These are phyloP conservation scores for Daldinia grandis DNA, from an alignment of 495 filamentous ascomycete genomes.

Conservation along the genomic window DNA sequence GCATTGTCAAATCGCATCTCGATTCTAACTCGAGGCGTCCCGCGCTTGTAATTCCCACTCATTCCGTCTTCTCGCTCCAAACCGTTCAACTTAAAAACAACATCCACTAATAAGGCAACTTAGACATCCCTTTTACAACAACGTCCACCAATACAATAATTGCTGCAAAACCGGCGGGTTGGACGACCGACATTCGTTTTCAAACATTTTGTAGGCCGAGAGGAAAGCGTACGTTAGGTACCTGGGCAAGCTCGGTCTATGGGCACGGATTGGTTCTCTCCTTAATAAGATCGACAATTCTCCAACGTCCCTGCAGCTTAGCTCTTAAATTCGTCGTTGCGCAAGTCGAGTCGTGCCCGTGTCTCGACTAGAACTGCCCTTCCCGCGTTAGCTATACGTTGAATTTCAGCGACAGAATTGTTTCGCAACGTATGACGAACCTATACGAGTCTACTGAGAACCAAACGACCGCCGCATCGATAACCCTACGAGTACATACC, in stretches of 20 bases:
- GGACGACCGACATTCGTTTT: constrained; percentile 39
- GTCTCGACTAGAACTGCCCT: constrained; percentile 24
- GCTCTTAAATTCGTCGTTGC: constrained; percentile 20
- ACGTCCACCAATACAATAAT: constrained; percentile 4
- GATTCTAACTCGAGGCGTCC: constrained; percentile 29
- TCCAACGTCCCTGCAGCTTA: constrained; percentile 26
- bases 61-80: constrained; percentile 18
- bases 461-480: constrained; percentile 17
- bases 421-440: constrained; percentile 11
- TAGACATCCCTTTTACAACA: constrained; percentile 28
- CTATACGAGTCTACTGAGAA: constrained; percentile 26
- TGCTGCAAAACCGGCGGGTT: constrained; percentile 18
- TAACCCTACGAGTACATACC: constrained; percentile 2
- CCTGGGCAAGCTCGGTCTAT: constrained; percentile 7
- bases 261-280: constrained; percentile 31
- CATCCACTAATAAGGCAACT: constrained; percentile 16
- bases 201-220: constrained; percentile 12
- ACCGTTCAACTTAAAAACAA: constrained; percentile 17
- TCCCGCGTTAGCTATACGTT: constrained; percentile 8
- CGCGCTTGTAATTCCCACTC: constrained; percentile 27
- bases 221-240: not conserved
- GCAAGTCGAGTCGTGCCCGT: constrained; percentile 24
- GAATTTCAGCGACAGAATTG: constrained; percentile 12
- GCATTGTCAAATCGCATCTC: constrained; percentile 42
- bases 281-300: constrained; percentile 36